Evolutionary conservation across 2,329 filamentous ascomycete genomes (phyloP).

Genomic region (Colletotrichum sidae): DNA sequence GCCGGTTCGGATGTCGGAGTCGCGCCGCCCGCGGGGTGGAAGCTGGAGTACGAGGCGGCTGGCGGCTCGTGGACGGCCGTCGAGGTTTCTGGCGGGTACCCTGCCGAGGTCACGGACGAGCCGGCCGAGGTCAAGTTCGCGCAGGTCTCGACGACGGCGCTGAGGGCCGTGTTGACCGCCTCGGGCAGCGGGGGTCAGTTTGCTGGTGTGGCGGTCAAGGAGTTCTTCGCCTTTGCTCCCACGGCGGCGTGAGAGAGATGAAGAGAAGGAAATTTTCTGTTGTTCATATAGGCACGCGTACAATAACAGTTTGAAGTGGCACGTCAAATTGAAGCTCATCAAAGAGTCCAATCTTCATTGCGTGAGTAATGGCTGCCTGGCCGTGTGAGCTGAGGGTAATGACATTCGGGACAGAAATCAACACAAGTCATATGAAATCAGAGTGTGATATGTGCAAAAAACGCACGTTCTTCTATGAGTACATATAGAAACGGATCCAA

Average conservation of each 20-base stretch:
- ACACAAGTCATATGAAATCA: too few relatives aligned
- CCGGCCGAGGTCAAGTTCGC: constrained; percentile 45
- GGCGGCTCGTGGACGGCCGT: constrained; percentile 40
- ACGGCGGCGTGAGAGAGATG: background rate
- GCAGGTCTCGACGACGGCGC: constrained; percentile 41
- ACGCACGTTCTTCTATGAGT: too few relatives aligned
- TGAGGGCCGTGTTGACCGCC: constrained; percentile 41
- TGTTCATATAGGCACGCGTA: too few relatives aligned
- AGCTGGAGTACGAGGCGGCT: constrained; percentile 41
- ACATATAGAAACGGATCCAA: too few relatives aligned
- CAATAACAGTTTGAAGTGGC: too few relatives aligned
- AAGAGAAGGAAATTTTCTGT: too few relatives aligned
- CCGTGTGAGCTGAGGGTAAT: too few relatives aligned
- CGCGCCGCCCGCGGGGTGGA: constrained; percentile 45
- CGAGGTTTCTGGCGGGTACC: constrained; percentile 40
- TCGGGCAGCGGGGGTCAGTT: constrained; percentile 39
- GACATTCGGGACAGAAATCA: too few relatives aligned
- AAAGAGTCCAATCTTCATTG: too few relatives aligned
- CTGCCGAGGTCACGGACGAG: constrained; percentile 41
- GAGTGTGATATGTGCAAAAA: too few relatives aligned
- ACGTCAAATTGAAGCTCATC: background rate
- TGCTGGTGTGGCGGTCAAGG: constrained; percentile 43
- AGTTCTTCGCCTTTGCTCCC: constrained; percentile 41
- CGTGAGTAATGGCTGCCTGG: too few relatives aligned
- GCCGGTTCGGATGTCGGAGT: constrained; percentile 46